Evolutionary conservation across 2,329 filamentous ascomycete genomes (phyloP), one percentile per base, ranked within the genome.

Genomic region (Trematosphaeria pertusa): DNA sequence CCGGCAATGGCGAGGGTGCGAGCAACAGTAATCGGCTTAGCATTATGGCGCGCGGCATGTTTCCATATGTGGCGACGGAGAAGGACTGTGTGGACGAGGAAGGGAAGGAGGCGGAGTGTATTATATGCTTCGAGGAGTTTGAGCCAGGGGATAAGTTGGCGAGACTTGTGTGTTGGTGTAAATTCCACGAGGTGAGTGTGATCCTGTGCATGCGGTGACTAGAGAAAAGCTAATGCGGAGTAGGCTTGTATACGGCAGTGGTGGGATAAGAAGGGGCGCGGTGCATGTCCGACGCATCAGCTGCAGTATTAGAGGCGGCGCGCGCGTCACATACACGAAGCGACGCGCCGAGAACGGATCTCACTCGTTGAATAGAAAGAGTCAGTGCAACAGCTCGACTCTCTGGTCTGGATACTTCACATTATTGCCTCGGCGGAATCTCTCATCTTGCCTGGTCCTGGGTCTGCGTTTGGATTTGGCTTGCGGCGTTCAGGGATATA

Each of bases 91-190:
- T 81, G 1, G 78, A 78, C 4, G 80, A 83, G 43, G 78, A 81
- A 14, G 75, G 74, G 2, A 67, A 71, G 33, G 56, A 72, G 40
- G 78, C 79, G 32, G 84, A 87, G 59, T 87, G 84, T 53, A 78
- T 82, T 7, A 86, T 87, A 40, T 87, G 84, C 62, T 81, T 86
- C 61, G 83, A 85, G 52, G 84, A 87, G 44, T 86, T 86, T 61
- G 78, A 82, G 56, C 76, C 78, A 9, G 83, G 83, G 0, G 80
- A 83, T 58, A 73, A 78, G 56, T 74, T 87, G 72, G 82, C 80
- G 8, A 73, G 84, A 49, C 69, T 87, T 60, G 82, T 85, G 57
- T 87, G 84, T 61, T 72, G 84, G 52, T 87, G 84, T 71, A 84
- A 84, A 56, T 87, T 86, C 53, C 84, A 86, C 63, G 77, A 80